A percentile compares a stretch with the other conserved stretches of the same genome.
These are phyloP conservation scores for Tympanopsis confertula DNA, from an alignment of 2,329 filamentous ascomycete genomes.

Conservation along the genomic window DNA sequence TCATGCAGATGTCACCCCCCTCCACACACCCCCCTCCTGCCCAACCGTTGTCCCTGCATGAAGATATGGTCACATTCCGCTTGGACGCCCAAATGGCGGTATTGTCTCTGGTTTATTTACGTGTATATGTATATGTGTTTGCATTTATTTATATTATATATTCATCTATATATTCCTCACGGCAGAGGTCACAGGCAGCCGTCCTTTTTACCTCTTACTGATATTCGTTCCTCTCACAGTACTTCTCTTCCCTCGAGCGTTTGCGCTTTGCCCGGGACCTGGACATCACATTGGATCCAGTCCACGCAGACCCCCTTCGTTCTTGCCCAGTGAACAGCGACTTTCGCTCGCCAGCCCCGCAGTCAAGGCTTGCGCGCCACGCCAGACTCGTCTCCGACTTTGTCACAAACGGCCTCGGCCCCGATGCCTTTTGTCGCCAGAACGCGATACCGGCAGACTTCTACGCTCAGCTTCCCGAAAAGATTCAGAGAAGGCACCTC, in stretches of 20 bases:
- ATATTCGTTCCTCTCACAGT: constrained; percentile 28
- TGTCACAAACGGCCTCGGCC: constrained; percentile 20
- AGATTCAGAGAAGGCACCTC: constrained; percentile 60
- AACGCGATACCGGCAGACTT: constrained; percentile 28
- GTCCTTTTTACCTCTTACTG: constrained; percentile 2
- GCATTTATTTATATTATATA: background rate
- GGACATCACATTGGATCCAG: constrained; percentile 17
- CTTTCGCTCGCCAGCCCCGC: constrained; percentile 4
- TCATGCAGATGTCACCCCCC: too few relatives aligned
- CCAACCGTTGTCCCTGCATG: too few relatives aligned
- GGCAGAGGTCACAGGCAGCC: background rate
- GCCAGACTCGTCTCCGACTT: constrained; percentile 12
- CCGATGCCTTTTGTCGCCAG: background rate
- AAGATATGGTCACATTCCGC: too few relatives aligned
- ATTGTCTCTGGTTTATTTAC: too few relatives aligned
- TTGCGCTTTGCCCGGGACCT: constrained; percentile 47
- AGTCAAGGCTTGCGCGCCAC: constrained; percentile 1
- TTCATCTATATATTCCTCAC: background rate
- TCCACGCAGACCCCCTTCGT: constrained; percentile 12
- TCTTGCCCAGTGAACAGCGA: constrained; percentile 11
- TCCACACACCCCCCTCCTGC: too few relatives aligned
- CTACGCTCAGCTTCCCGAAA: constrained; percentile 61
- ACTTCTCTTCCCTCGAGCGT: constrained; percentile 63
- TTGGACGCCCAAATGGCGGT: too few relatives aligned
- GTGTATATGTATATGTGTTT: too few relatives aligned